A percentile compares a stretch with the other conserved stretches of the same genome.
Conservation (phyloP, 208 protist genomes). For the Wallacemonas collosoma region DNA sequence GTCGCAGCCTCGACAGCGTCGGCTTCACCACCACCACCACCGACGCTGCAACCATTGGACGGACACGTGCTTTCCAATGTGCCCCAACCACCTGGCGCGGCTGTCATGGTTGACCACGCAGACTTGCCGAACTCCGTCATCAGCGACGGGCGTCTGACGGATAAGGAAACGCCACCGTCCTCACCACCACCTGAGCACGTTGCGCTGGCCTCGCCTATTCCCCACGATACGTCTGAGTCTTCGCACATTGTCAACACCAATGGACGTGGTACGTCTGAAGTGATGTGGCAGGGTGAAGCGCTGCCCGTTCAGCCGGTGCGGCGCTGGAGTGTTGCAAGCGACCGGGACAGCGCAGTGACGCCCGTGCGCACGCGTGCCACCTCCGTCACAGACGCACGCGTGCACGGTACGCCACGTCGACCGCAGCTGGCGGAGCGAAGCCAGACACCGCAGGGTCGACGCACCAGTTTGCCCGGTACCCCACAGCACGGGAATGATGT, state of each 20-base stretch:
- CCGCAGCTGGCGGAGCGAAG: constrained; percentile 10
- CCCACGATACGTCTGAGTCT: neutral
- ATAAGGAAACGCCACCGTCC: neutral
- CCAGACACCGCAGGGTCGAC: neutral
- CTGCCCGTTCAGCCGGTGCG: neutral
- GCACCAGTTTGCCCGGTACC: constrained; percentile 3
- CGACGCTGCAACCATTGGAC: neutral
- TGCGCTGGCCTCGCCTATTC: neutral
- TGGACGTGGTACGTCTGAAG: constrained; percentile 3
- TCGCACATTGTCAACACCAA: neutral
- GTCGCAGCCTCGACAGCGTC: neutral
- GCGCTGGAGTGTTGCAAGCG: neutral
- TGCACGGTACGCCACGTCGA: neutral
- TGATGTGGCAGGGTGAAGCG: constrained; percentile 3
- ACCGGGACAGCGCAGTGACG: neutral
- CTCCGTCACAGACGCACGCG: neutral
- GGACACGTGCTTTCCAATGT: neutral
- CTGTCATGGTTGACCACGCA: neutral
- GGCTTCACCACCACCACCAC: neutral
- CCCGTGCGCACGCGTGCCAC: neutral
- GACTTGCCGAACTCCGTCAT: neutral
- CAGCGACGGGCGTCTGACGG: neutral
- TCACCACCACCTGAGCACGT: neutral
- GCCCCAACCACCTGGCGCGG: neutral
- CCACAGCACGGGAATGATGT: neutral